phyloP scores from a whole-genome alignment of 331 rosid species.

The Rhamnella rubrinervis region DNA sequence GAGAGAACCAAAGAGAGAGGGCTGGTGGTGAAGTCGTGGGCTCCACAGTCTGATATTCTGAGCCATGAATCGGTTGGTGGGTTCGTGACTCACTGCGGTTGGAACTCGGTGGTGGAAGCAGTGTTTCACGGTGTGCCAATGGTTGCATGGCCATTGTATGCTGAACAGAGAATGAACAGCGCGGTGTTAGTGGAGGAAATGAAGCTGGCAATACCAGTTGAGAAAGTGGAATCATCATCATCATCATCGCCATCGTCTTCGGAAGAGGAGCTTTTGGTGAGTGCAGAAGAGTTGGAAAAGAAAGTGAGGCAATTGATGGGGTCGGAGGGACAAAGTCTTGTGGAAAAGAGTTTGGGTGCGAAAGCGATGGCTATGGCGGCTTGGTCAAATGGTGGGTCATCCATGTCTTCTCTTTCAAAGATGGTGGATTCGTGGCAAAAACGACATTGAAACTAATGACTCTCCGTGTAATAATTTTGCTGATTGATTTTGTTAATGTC shows the following conservation, averaged over 20 bases:
- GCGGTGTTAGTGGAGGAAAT: constrained; percentile 37
- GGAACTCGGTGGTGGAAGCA: constrained; percentile 25
- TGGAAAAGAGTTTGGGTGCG: constrained; percentile 8
- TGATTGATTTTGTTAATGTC: not conserved
- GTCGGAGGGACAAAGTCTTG: constrained; percentile 20
- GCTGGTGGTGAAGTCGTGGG: constrained; percentile 22
- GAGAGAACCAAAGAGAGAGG: constrained; percentile 27
- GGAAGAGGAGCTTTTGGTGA: constrained; percentile 18
- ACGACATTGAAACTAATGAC: not conserved
- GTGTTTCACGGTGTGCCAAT: constrained; percentile 28
- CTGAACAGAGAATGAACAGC: constrained; percentile 28
- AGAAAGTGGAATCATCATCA: not conserved
- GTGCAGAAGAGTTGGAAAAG: constrained; percentile 31
- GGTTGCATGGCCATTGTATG: constrained; percentile 29
- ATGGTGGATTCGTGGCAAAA: constrained; percentile 27
- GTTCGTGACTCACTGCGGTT: constrained; percentile 31
- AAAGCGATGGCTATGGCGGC: constrained; percentile 29
- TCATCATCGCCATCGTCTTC: not conserved
- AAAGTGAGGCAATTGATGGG: constrained; percentile 29
- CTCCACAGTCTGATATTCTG: constrained; percentile 18
- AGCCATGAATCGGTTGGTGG: constrained; percentile 27
- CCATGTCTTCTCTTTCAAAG: constrained; percentile 13
- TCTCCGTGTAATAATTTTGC: not conserved
- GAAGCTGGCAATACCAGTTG: constrained; percentile 34
- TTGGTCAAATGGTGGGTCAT: constrained; percentile 30